Evolutionary conservation across 306 rosid genomes (phyloP), one percentile per base, ranked within the genome.

Genomic region (Quercus rubra): DNA sequence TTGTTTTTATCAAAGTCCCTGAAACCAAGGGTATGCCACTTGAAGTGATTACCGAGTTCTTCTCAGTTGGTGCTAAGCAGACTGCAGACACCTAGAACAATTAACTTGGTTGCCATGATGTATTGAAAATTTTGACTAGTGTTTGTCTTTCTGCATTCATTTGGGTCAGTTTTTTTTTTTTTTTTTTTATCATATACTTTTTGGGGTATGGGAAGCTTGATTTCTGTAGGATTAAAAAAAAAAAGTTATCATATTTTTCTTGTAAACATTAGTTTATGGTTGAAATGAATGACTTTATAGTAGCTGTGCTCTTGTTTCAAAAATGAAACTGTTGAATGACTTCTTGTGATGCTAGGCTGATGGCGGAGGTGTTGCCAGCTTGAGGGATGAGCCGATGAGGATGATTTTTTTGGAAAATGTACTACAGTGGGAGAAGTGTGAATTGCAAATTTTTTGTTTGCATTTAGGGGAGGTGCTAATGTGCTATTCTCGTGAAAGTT

Each of bases 1-100:
- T 94, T 77, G 95, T 92, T 51, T 92, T 71, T 85, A 76, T 89
- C 81, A 94, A 94, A 82, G 97, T 92, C 78, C 98, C 98, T 1
- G 98, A 94, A 90, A 94, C 98, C 35, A 94, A 94, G 87, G 98
- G 98, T 75, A 94, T 94, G 98, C 98, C 98, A 30, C 90, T 92
- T 28, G 98, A 94, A 87, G 98, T 94, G 55, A 94, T 94, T 77
- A 83, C 82, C 6, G 98, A 94, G 85, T 94, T 94, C 91, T 94
- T 94, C 86, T 81, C 98, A 3, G 88, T 92, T 28, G 98, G 98
- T 66, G 97, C 97, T 35, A 94, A 80, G 86, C 97, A 88, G 80
- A 78, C 77, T 63, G 77, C 85, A 17, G 79, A 77, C 72, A 77
- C 75, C 77, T 86, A 77, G 78, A 70, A 71, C 74, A 83, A 74